Conservation (phyloP, 2,329 filamentous ascomycete genomes). For the Aquanectria penicillioides region DNA sequence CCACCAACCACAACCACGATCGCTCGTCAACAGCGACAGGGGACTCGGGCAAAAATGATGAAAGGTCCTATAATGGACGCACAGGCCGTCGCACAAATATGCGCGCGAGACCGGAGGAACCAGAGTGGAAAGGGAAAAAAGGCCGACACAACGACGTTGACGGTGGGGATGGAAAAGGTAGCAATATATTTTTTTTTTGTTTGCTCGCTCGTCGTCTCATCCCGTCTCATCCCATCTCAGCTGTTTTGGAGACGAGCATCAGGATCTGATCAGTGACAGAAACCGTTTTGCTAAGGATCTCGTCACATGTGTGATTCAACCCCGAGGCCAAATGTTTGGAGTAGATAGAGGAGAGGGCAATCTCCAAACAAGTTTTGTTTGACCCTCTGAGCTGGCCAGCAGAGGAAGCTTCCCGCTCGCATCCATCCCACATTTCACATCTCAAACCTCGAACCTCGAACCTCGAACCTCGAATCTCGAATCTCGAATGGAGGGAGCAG, state of each 20-base stretch:
- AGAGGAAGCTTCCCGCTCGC: background rate
- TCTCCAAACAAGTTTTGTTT: constrained; percentile 12
- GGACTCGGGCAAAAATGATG: no score
- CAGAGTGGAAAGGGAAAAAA: background rate
- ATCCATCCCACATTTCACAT: background rate
- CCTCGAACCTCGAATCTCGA: no score
- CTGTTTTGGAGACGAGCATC: constrained; percentile 1
- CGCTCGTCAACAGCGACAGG: background rate
- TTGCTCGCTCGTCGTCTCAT: background rate
- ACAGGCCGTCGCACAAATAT: background rate
- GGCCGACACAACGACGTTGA: no score
- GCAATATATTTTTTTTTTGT: no score
- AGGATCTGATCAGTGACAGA: constrained; percentile 3
- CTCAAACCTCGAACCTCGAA: no score
- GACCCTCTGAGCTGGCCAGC: background rate
- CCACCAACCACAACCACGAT: background rate
- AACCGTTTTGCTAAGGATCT: constrained; percentile 3
- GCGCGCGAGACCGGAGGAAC: background rate
- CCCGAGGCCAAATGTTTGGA: constrained; percentile 5
- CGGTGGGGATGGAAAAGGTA: background rate
- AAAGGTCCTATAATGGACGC: background rate
- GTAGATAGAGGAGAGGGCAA: background rate
- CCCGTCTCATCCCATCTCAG: background rate
- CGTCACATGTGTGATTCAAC: no score
- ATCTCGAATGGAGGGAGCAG: no score